Base-by-base conservation (phyloP, 1,139 yeast species). In the Cylindricascospora bacillispora region DNA sequence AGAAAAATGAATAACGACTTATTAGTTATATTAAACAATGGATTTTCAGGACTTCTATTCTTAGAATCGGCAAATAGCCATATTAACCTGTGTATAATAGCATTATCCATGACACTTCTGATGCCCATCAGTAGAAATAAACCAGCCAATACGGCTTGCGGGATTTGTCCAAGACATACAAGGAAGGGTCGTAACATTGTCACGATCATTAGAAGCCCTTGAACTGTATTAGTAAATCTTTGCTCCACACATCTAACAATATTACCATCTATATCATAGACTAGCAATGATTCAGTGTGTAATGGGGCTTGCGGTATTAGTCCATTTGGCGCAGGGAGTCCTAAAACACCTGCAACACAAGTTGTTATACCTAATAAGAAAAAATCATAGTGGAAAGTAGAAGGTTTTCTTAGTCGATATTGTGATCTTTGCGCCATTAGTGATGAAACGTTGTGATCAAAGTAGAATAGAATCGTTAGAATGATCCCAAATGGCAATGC, bases 261-360 rank as follows among this genome's bases (percentile, higher is more conserved):
- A 4, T 54, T 43, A 6, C 65, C 59, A 9, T 57, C 37, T 29
- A 56, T 56, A 36, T 70, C 70, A 38, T 65, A 67, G 3, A 82
- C 75, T 25, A 83, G 71, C 22, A 89, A 57, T 0, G 94, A 73
- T 32, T 67, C 70, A 0, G 97, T 85, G 47, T 89, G 98, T 25
- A 89, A 54, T 0, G 97, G 98, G 1, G 97, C 97, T 53, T 89
- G 98, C 0, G 98, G 98, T 25, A 89, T 86, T 22, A 89, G 61
- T 0, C 98, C 98, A 55, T 89, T 89, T 0, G 97, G 97, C 2
- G 95, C 85, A 0, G 97, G 98, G 2, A 89, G 65, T 0, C 98
- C 98, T 9, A 89, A 49, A 1, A 86, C 55, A 0, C 97, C 97
- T 3, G 94, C 65, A 2, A 86, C 52, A 0, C 94, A 93, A 0